Evolutionary conservation across 1,284 basidiomycete genomes (phyloP), one percentile per base, ranked within the genome.

Genomic region (Malassezia caprae): DNA sequence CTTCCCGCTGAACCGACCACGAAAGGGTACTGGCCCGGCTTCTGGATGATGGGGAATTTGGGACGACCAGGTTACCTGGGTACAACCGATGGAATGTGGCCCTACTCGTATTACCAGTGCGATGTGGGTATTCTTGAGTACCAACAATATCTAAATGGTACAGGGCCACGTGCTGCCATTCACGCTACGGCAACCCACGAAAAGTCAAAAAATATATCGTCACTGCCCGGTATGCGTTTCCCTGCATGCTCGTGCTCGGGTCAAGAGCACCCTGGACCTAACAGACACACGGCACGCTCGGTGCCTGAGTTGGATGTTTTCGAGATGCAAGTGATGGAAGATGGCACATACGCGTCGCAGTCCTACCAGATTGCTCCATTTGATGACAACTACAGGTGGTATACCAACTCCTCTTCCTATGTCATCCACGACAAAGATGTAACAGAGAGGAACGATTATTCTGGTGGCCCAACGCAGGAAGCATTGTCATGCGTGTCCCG

Each of bases 11-110:
- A 40, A 1, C 59, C 61, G 6, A 67, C 65, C 19, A 73, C 65
- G 3, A 67, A 66, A 46, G 79, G 79, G 8, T 79, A 76, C 68
- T 80, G 79, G 79, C 79, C 79, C n/a, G 73, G 64, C 10, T 59
- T 67, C 4, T 73, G 69, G 71, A 47, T 62, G 31, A 68, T 72
- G 69, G 66, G 64, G 35, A 75, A 74, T 42, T 59, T 75, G 2
- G 70, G 63, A 7, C 65, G 72, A 10, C 64, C 69, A 0, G 73
- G 75, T 31, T 75, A 73, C 51, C 58, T 69, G 11, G 75, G 58
- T 2, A 61, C 71, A 10, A 73, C 68, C 27, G 66, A 73, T 40
- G 65, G 72, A 10, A 62, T 67, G 40, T 75, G 70, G 73, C 76
- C 75, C n/a, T 77, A 77, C 68, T 71, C 72, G 32, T 76, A 75